phyloP scores from a whole-genome alignment of 768 basidiomycete genomes.

The Calocybe gangraenosa region DNA sequence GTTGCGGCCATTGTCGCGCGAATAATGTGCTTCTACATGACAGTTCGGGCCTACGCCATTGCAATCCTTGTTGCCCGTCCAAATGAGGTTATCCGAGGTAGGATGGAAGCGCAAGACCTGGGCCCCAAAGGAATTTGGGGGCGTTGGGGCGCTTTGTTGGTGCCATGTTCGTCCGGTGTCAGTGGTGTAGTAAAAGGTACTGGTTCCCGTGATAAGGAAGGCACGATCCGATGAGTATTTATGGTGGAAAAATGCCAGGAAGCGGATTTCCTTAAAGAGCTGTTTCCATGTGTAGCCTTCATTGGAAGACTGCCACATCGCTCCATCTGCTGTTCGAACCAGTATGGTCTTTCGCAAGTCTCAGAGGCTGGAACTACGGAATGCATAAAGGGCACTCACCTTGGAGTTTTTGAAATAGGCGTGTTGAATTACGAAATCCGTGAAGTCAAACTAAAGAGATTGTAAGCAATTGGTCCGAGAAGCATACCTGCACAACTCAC shows the following conservation, averaged over 20 bases:
- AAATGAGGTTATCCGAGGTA: constrained; percentile 78
- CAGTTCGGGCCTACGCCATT: constrained; percentile 44
- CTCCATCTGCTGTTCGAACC: constrained; percentile 69
- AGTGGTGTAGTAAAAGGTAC: constrained; percentile 74
- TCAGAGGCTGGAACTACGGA: not conserved
- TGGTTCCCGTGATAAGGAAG: constrained; percentile 76
- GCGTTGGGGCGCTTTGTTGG: constrained; percentile 48
- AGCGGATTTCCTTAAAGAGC: constrained; percentile 52
- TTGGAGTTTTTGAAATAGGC: constrained; percentile 82
- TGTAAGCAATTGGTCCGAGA: not conserved
- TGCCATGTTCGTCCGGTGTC: constrained; percentile 78
- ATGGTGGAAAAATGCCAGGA: constrained; percentile 89
- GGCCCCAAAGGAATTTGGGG: constrained; percentile 76
- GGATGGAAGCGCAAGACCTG: constrained; percentile 88
- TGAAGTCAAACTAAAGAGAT: constrained; percentile 57
- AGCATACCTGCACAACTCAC: constrained; percentile 36
- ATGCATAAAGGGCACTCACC: constrained; percentile 30
- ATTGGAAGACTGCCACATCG: constrained; percentile 92
- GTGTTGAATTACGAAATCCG: constrained; percentile 62
- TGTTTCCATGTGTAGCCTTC: constrained; percentile 92
- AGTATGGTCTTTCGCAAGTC: constrained; percentile 64
- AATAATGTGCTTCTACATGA: constrained; percentile 70
- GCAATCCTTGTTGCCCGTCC: constrained; percentile 80
- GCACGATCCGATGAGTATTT: constrained; percentile 74
- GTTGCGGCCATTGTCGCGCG: constrained; percentile 67